Conservation (phyloP, 2,329 filamentous ascomycete species). For the Lasiodiplodia theobromae region DNA sequence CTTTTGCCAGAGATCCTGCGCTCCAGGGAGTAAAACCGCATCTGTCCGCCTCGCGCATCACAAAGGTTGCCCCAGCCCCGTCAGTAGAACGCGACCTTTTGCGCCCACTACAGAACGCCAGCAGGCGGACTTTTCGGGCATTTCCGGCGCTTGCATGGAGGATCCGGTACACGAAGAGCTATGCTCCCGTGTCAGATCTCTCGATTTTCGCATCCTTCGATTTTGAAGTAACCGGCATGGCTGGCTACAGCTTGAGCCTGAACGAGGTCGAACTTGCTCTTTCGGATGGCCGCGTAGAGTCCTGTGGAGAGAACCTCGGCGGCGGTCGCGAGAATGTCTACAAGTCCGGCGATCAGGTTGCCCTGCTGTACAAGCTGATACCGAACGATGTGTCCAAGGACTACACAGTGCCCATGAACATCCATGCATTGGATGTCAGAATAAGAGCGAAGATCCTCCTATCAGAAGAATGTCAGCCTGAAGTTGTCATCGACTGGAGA, state of each 20-base stretch:
- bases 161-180: slow-evolving; percentile 73
- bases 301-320: slow-evolving; percentile 55
- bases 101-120: slow-evolving; percentile 69
- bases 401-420: slow-evolving; percentile 24
- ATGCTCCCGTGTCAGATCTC: slow-evolving; percentile 57
- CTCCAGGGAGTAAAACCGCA: slow-evolving; percentile 68
- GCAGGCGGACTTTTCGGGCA: slow-evolving; percentile 68
- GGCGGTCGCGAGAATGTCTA: slow-evolving; percentile 64
- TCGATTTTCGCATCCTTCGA: slow-evolving; percentile 75
- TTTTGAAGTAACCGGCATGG: slow-evolving; percentile 74
- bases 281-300: slow-evolving; percentile 64
- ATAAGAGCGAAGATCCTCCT: slow-evolving; percentile 67
- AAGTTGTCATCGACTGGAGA: slow-evolving; percentile 71
- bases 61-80: slow-evolving; percentile 73
- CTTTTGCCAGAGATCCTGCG: slow-evolving; percentile 71
- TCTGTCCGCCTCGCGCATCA: slow-evolving; percentile 76
- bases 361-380: slow-evolving; percentile 73
- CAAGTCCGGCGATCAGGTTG: slow-evolving; percentile 76
- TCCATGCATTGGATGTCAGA: slow-evolving; percentile 61
- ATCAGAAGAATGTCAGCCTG: slow-evolving; percentile 65
- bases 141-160: slow-evolving; percentile 75
- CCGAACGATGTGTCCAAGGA: slow-evolving; percentile 44
- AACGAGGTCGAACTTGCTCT: slow-evolving; percentile 66
- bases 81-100: slow-evolving; percentile 65
- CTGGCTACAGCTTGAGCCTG: slow-evolving; percentile 70